phyloP scores from a whole-genome alignment of 2,329 filamentous ascomycete species.

The Colletotrichum salicis region DNA sequence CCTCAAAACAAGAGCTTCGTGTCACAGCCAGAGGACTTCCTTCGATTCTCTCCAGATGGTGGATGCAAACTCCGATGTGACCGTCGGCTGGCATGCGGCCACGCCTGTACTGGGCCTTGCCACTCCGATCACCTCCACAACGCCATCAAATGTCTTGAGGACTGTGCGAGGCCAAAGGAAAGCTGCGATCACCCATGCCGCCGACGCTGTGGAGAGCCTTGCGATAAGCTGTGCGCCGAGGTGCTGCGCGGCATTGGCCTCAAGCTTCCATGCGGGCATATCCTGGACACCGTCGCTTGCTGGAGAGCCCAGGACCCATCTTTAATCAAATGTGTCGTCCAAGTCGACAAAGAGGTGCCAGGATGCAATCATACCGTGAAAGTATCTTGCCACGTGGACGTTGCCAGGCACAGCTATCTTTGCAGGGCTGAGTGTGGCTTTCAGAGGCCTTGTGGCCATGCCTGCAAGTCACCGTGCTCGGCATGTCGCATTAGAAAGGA shows the following conservation, averaged over 20 bases:
- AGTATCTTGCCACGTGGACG: constrained; percentile 61
- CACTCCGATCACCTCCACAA: constrained; percentile 60
- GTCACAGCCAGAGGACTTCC: constrained; percentile 67
- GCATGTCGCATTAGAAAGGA: constrained; percentile 55
- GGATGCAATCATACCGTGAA: constrained; percentile 65
- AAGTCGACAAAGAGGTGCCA: constrained; percentile 59
- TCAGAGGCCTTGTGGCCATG: constrained; percentile 66
- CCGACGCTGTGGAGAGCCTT: constrained; percentile 54
- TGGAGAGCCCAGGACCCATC: constrained; percentile 55
- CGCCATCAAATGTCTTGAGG: constrained; percentile 56
- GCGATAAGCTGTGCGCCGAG: constrained; percentile 50
- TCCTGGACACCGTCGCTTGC: constrained; percentile 45
- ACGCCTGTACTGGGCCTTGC: constrained; percentile 57
- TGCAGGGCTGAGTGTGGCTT: constrained; percentile 62
- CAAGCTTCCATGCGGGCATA: constrained; percentile 56
- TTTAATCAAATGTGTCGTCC: constrained; percentile 58
- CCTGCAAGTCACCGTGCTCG: constrained; percentile 60
- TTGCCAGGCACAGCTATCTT: constrained; percentile 49
- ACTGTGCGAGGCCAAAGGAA: constrained; percentile 52
- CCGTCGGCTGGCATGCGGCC: constrained; percentile 59
- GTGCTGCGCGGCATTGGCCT: constrained; percentile 44
- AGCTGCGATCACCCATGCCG: constrained; percentile 59
- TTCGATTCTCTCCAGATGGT: constrained; percentile 67
- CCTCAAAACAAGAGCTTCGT: constrained; percentile 60
- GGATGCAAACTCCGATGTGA: constrained; percentile 67